phyloP scores from a whole-genome alignment of 805 yeast species.

The Myxozyma neglecta region DNA sequence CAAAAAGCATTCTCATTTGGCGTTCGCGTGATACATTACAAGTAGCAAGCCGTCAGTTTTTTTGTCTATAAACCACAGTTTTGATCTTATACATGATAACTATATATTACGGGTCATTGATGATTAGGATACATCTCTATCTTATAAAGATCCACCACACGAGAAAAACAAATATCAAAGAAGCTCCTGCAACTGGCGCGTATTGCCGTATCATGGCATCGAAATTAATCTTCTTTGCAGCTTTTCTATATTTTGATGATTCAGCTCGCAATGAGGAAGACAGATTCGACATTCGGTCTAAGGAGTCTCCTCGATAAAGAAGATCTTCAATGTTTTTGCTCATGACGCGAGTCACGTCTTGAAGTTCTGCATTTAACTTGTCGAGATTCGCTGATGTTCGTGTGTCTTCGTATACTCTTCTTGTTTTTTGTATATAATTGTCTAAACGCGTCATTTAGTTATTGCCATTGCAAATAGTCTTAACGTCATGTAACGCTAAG shows the following conservation, averaged over 20 bases:
- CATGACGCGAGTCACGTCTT: slow-evolving; percentile 93
- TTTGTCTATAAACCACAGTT: too few species aligned
- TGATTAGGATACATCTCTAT: background rate
- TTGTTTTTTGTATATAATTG: slow-evolving; percentile 70
- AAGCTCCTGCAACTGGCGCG: slow-evolving; percentile 77
- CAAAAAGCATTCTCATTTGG: background rate
- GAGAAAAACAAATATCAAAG: slow-evolving; percentile 64
- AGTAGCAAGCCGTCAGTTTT: too few species aligned
- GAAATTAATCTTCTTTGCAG: slow-evolving; percentile 87
- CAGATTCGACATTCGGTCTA: slow-evolving; percentile 87
- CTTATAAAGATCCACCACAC: slow-evolving; percentile 71
- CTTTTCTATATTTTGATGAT: slow-evolving; percentile 81
- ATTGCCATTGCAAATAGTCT: background rate
- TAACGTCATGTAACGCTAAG: background rate
- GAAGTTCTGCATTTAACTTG: slow-evolving; percentile 78
- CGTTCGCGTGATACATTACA: too few species aligned
- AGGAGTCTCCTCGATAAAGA: slow-evolving; percentile 88
- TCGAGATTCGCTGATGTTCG: slow-evolving; percentile 88
- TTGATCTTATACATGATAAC: too few species aligned
- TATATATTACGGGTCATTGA: background rate
- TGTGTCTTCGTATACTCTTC: slow-evolving; percentile 84
- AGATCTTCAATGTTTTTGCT: slow-evolving; percentile 95
- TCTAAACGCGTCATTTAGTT: slow-evolving; percentile 27
- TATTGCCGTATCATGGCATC: slow-evolving; percentile 87
- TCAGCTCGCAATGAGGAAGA: slow-evolving; percentile 77